These are phyloP conservation scores for Elsinoe fawcettii DNA, from an alignment of 2,329 filamentous ascomycete genomes.

Conservation along the genomic window DNA sequence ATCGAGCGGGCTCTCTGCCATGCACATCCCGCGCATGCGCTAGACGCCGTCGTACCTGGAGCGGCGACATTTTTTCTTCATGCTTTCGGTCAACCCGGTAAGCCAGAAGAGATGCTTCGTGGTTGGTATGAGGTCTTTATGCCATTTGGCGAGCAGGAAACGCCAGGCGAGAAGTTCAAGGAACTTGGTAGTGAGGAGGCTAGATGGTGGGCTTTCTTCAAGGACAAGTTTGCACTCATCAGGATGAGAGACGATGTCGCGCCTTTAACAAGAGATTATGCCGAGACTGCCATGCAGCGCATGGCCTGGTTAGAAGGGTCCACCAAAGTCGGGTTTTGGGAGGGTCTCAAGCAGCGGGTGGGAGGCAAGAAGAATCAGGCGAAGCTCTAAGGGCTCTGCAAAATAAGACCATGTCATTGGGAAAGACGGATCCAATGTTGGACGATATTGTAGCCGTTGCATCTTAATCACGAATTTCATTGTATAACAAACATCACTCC, in stretches of 20 bases:
- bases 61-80: constrained; percentile 9
- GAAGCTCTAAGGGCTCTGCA: background rate
- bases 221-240: constrained; percentile 7
- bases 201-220: constrained; percentile 14
- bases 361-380: constrained; percentile 5
- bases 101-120: constrained; percentile 6
- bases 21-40: background rate
- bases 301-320: constrained; percentile 12
- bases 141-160: constrained; percentile 3
- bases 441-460: background rate
- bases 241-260: constrained; percentile 11
- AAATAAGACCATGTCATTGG: background rate
- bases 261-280: constrained; percentile 13
- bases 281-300: constrained; percentile 11
- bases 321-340: constrained; percentile 4
- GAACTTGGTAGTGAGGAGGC: background rate
- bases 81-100: background rate
- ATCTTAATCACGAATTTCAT: background rate
- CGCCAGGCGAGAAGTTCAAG: constrained; percentile 7
- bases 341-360: background rate
- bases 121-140: constrained; percentile 15
- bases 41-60: constrained; percentile 2
- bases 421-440: background rate
- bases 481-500: background rate
- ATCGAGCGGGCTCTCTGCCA: constrained; percentile 12